A percentile compares a stretch with the other conserved stretches of the same genome.
Conservation (phyloP, 148 eudicot genomes). For the Arctostaphylos glauca region DNA sequence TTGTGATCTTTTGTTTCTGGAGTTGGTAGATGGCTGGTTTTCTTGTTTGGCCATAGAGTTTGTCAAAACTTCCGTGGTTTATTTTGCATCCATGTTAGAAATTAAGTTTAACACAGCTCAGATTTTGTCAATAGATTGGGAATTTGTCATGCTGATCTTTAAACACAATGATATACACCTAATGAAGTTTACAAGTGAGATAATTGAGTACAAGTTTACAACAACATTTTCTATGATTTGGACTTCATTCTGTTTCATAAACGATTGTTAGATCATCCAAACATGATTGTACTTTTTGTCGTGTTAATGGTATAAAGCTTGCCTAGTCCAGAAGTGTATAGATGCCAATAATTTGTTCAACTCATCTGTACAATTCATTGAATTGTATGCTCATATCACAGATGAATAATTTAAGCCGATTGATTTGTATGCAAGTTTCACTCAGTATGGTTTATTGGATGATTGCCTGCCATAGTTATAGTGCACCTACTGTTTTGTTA, state of each 20-base stretch:
- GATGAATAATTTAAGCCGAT: background rate
- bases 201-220: background rate
- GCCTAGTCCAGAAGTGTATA: background rate
- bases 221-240: background rate
- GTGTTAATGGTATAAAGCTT: background rate
- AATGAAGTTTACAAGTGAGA: background rate
- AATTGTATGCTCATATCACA: background rate
- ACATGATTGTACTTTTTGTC: background rate
- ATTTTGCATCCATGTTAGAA: background rate
- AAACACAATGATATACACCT: background rate
- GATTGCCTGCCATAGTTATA: background rate
- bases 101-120: background rate
- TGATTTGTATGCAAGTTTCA: background rate
- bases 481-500: background rate
- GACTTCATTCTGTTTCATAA: background rate
- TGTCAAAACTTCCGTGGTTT: background rate
- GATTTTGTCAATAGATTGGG: background rate
- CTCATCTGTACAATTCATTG: background rate
- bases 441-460: background rate
- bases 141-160: background rate
- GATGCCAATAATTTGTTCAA: background rate
- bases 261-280: slow-evolving; percentile 3
- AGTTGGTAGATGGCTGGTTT: background rate
- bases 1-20: background rate
- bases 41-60: background rate